A percentile compares a stretch with the other conserved stretches of the same genome.
phyloP scores from a whole-genome alignment of 2,329 filamentous ascomycete genomes.

The Hymenoscyphus fraxineus region DNA sequence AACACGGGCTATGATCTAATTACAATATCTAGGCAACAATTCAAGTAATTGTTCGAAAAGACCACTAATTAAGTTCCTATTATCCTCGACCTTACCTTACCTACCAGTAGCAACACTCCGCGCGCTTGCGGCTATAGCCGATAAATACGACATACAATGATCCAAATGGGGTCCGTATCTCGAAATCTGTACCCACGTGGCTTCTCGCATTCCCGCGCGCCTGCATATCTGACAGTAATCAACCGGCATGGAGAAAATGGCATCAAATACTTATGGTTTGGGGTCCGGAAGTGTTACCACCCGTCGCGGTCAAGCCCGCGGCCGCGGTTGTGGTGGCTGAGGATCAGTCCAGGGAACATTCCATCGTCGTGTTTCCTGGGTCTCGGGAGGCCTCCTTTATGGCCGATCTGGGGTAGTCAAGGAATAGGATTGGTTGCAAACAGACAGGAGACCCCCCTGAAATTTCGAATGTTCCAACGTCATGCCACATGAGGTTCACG shows the following conservation, averaged over 20 bases:
- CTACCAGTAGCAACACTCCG: neutral
- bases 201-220: neutral
- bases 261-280: neutral
- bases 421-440: neutral
- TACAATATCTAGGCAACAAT: no score
- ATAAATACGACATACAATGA: neutral
- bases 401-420: conserved; percentile 3
- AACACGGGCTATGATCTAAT: no score
- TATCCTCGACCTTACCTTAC: no score
- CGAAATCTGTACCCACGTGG: neutral
- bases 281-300: neutral
- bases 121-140: neutral
- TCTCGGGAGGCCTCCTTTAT: neutral
- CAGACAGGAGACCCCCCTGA: neutral
- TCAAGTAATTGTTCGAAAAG: no score
- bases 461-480: neutral
- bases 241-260: neutral
- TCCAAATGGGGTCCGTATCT: neutral
- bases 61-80: no score
- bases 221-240: conserved; percentile 3
- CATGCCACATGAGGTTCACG: neutral
- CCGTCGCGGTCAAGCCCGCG: neutral
- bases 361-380: neutral
- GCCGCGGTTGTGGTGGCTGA: conserved; percentile 1
- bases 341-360: neutral